Conservation (phyloP, 352 stramenopile genomes). For the Phytophthora constricta region DNA sequence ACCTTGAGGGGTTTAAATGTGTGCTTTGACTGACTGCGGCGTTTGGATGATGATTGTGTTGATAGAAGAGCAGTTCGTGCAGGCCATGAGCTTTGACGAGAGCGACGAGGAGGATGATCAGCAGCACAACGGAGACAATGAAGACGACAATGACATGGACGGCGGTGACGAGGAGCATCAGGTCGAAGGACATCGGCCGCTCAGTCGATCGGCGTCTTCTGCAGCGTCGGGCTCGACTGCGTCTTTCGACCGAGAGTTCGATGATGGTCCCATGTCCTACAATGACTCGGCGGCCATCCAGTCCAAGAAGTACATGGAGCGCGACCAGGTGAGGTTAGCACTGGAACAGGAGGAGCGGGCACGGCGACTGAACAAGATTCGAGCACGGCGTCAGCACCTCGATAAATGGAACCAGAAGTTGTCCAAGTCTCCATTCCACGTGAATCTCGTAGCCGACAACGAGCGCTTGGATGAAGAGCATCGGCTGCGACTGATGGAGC, state of each 20-base stretch:
- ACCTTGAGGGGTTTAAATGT: neutral
- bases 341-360: constrained; percentile 68
- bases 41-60: too few relatives aligned
- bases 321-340: constrained; percentile 67
- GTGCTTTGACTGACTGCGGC: neutral
- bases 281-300: constrained; percentile 79
- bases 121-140: constrained; percentile 21
- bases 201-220: constrained; percentile 37
- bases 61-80: constrained; percentile 52
- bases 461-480: constrained; percentile 93
- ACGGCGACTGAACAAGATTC: constrained; percentile 66
- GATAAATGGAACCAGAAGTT: constrained; percentile 92
- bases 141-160: constrained; percentile 21
- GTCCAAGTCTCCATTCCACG: constrained; percentile 90
- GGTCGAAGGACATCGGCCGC: constrained; percentile 6
- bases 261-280: constrained; percentile 44
- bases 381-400: constrained; percentile 62
- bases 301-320: constrained; percentile 80
- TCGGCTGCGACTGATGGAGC: constrained; percentile 80
- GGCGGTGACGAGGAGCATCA: constrained; percentile 3
- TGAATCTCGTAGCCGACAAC: constrained; percentile 95
- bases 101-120: constrained; percentile 34
- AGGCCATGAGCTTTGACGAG: constrained; percentile 42
- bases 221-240: constrained; percentile 24
- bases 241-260: constrained; percentile 36